Evolutionary conservation across 306 rosid species (phyloP), one percentile per base, ranked within the genome.

Genomic region (Acacia acuminata): DNA sequence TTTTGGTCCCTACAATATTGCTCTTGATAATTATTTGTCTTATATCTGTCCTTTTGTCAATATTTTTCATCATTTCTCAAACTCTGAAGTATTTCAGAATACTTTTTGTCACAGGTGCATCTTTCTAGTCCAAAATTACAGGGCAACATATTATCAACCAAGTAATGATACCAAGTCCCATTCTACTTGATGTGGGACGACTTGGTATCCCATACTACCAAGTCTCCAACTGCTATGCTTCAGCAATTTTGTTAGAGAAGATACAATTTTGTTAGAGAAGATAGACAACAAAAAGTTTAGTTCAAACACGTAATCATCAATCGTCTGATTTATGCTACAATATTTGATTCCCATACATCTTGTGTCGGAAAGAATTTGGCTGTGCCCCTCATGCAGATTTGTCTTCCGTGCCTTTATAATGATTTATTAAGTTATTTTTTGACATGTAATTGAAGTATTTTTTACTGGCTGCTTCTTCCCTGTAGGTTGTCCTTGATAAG

Each of bases 401-500:
- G 44, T 56, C 60, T 76, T 50, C 24, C 44, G 53, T 40, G 3
- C 56, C 56, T 25, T 16, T 61, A 10, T 63, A 27, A 27, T 16
- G 58, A 45, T 77, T 75, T 30, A 20, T 69, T 48, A 34, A 44
- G 22, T 30, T 60, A 6, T 76, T 51, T 58, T 76, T 51, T 58
- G 7, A 11, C 11, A n/a, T 63, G 76, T 55, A 2, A 2, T 40
- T 79, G 67, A 79, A 77, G 58, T 71, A 38, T 76, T 77, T 24
- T 22, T 87, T 85, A 84, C 84, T 79, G 78, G 85, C 86, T 86
- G 77, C 84, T 87, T 38, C 82, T 88, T 86, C 91, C 85, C 87
- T 86, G 91, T 92, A 96, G 99, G 98, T 96, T 87, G 90, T 94
- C 85, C 87, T 96, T 75, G 97, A 96, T 75, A 96, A 89, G 85